Evolutionary conservation across 2,329 filamentous ascomycete genomes (phyloP).

Genomic region (Venturia pyrina): DNA sequence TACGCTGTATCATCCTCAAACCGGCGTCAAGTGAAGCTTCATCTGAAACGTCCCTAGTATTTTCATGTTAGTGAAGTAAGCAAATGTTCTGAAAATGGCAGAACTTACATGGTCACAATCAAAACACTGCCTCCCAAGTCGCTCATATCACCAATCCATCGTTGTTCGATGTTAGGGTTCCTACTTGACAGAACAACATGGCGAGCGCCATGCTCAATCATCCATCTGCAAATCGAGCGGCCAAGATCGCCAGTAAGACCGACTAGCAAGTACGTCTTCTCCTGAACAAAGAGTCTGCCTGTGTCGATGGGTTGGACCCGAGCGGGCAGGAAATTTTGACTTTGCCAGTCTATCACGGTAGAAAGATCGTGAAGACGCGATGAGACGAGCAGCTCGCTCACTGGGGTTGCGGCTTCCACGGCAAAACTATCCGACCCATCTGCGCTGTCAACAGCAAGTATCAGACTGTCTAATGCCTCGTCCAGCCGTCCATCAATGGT

Average conservation of each 20-base stretch:
- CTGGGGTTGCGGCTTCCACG: neutral
- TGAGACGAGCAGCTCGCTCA: neutral
- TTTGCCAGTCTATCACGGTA: slow-evolving; percentile 4
- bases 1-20: neutral
- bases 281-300: slow-evolving; percentile 16
- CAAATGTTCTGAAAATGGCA: neutral
- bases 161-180: slow-evolving; percentile 18
- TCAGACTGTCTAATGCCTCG: neutral
- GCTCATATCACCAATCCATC: slow-evolving; percentile 16
- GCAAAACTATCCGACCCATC: neutral
- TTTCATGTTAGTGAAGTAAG: neutral
- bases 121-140: slow-evolving; percentile 3
- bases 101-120: neutral
- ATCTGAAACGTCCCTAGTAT: neutral
- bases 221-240: slow-evolving; percentile 22
- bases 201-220: slow-evolving; percentile 22
- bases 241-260: slow-evolving; percentile 24
- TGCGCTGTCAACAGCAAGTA: neutral
- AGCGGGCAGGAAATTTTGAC: neutral
- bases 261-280: slow-evolving; percentile 24
- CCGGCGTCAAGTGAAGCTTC: neutral
- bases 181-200: slow-evolving; percentile 19
- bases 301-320: neutral
- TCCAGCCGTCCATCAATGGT: neutral
- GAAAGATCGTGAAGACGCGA: neutral